These are phyloP conservation scores for Samsoniella hepiali DNA, from an alignment of 2,329 filamentous ascomycete genomes.

Conservation along the genomic window DNA sequence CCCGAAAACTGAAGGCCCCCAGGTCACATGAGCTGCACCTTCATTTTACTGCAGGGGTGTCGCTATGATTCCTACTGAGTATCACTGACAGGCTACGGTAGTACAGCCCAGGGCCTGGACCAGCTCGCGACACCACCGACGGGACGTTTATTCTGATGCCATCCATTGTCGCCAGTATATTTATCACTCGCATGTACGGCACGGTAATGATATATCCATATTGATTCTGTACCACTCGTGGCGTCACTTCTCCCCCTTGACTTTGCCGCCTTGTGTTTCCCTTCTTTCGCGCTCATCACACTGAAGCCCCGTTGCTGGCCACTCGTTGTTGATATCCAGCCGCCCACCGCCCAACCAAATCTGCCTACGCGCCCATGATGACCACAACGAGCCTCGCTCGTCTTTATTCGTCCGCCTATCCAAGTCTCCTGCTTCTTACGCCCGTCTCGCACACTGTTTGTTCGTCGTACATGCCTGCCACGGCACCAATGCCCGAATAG, in stretches of 20 bases:
- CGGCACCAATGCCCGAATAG: constrained; percentile 3
- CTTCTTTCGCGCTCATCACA: not conserved
- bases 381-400: not conserved
- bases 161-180: not conserved
- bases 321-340: not conserved
- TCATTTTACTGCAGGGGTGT: not conserved
- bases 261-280: not conserved
- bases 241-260: not conserved
- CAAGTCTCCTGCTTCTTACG: not conserved
- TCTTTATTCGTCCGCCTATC: not conserved
- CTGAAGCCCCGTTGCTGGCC: not conserved
- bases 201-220: not conserved
- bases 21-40: constrained; percentile 13
- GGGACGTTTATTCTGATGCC: not conserved
- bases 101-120: not conserved
- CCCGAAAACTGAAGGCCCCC: not conserved
- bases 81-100: no score
- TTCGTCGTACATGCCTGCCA: not conserved
- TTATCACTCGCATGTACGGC: not conserved
- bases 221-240: not conserved
- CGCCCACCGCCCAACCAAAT: constrained; percentile 9
- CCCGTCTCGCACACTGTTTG: not conserved
- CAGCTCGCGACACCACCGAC: no score
- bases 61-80: not conserved
- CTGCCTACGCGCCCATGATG: constrained; percentile 3